Percentiles rank a stretch among this genome's conserved stretches.
Evolutionary conservation across 1,284 basidiomycete species (phyloP).

Genomic region (Inonotus hispidus): DNA sequence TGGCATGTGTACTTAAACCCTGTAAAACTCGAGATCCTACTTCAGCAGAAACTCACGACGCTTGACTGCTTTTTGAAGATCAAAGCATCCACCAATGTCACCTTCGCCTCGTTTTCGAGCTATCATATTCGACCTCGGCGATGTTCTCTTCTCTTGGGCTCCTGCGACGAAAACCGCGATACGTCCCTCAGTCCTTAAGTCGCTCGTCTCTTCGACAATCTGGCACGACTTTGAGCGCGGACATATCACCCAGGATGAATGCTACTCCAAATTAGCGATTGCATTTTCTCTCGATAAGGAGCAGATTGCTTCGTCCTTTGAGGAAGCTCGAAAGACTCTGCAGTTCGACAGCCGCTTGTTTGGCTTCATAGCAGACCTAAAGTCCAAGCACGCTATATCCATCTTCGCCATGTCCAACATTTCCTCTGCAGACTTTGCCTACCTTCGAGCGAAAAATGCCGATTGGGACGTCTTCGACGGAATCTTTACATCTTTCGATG

Average conservation of each 20-base stretch:
- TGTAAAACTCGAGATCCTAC: not conserved
- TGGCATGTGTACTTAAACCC: not conserved
- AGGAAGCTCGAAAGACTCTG: constrained; percentile 42
- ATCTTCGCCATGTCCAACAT: constrained; percentile 59
- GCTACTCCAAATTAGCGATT: constrained; percentile 37
- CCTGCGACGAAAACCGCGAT: constrained; percentile 41
- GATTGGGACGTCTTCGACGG: constrained; percentile 51
- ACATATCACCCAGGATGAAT: constrained; percentile 39
- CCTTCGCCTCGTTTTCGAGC: not conserved
- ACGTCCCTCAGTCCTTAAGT: constrained; percentile 36
- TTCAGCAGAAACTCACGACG: not conserved
- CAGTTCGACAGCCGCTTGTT: constrained; percentile 40
- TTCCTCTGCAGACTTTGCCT: constrained; percentile 45
- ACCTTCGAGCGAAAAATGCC: constrained; percentile 38
- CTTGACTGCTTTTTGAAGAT: not conserved
- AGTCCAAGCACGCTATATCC: constrained; percentile 30
- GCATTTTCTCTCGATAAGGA: constrained; percentile 36
- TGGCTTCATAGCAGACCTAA: constrained; percentile 41
- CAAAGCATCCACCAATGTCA: not conserved
- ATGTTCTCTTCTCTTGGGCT: constrained; percentile 54
- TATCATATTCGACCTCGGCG: constrained; percentile 34
- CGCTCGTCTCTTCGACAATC: constrained; percentile 41
- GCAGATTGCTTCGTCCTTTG: constrained; percentile 39
- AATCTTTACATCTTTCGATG: constrained; percentile 46
- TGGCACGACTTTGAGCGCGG: constrained; percentile 56